Conservation (phyloP, 768 basidiomycete species). For the Lactarius evosmus region DNA sequence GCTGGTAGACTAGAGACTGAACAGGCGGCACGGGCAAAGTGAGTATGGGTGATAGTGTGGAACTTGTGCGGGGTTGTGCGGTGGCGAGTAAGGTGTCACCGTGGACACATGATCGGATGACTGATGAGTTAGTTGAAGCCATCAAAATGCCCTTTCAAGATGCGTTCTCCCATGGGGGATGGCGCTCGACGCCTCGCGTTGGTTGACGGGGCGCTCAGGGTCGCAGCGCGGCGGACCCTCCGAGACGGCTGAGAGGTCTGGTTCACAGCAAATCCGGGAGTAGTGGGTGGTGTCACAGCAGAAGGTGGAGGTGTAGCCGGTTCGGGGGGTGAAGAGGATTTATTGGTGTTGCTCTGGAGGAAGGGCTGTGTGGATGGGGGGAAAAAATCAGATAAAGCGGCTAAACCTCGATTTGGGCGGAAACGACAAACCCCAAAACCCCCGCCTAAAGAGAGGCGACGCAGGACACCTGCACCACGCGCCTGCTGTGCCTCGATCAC, state of each 20-base stretch:
- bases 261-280: slow-evolving; percentile 10
- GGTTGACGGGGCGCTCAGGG: slow-evolving; percentile 43
- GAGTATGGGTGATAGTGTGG: neutral
- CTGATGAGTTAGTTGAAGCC: slow-evolving; percentile 60
- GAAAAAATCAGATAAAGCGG: slow-evolving; percentile 23
- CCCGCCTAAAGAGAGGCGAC: slow-evolving; percentile 68
- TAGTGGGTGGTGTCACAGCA: slow-evolving; percentile 8
- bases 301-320: slow-evolving; percentile 24
- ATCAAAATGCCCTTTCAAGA: slow-evolving; percentile 88
- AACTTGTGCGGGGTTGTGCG: neutral
- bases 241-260: slow-evolving; percentile 27
- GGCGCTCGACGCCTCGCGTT: slow-evolving; percentile 59
- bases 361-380: slow-evolving; percentile 26
- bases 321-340: slow-evolving; percentile 20
- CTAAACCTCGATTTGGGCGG: neutral
- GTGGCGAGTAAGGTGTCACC: neutral
- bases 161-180: slow-evolving; percentile 88
- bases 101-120: neutral
- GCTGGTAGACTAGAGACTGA: slow-evolving; percentile 3
- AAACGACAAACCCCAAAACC: slow-evolving; percentile 54
- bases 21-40: neutral
- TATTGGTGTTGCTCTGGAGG: slow-evolving; percentile 11
- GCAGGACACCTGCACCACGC: slow-evolving; percentile 66
- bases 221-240: slow-evolving; percentile 54
- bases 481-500: slow-evolving; percentile 47